These are phyloP conservation scores for Nematodospora anomalae DNA, from an alignment of 1,139 yeast genomes.

Conservation along the genomic window DNA sequence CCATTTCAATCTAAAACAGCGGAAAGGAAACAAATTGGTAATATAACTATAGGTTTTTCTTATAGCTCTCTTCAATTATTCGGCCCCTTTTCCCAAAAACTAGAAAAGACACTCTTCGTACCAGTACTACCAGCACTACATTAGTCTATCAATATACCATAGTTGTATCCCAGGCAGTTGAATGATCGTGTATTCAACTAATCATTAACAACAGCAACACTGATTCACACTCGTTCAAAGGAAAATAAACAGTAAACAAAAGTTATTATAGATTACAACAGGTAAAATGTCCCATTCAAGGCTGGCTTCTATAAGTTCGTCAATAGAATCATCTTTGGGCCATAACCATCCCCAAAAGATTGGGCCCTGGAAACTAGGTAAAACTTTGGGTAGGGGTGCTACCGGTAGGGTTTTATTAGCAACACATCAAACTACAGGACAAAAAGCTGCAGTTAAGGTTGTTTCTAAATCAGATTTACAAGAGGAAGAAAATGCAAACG, in stretches of 20 bases:
- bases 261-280: neutral
- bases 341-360: slow-evolving; percentile 50
- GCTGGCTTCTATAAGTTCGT: slow-evolving; percentile 41
- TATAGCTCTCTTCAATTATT: no score
- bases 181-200: no score
- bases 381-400: slow-evolving; percentile 79
- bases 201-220: no score
- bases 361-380: slow-evolving; percentile 82
- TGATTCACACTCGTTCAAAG: slow-evolving; percentile 2
- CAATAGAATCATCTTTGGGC: slow-evolving; percentile 28
- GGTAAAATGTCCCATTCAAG: slow-evolving; percentile 39
- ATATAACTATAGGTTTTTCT: no score
- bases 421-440: slow-evolving; percentile 66
- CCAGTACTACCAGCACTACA: no score
- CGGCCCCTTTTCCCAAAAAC: no score
- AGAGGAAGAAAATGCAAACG: slow-evolving; percentile 36
- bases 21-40: no score
- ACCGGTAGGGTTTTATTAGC: slow-evolving; percentile 79
- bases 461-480: slow-evolving; percentile 63
- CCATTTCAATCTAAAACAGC: neutral
- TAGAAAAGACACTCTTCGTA: no score
- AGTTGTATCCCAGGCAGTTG: no score
- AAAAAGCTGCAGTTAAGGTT: slow-evolving; percentile 78
- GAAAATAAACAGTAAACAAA: slow-evolving; percentile 1
- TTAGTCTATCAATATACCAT: no score